Evolutionary conservation across 2,329 filamentous ascomycete genomes (phyloP).

Genomic region (Pestalotiopsis sp.): DNA sequence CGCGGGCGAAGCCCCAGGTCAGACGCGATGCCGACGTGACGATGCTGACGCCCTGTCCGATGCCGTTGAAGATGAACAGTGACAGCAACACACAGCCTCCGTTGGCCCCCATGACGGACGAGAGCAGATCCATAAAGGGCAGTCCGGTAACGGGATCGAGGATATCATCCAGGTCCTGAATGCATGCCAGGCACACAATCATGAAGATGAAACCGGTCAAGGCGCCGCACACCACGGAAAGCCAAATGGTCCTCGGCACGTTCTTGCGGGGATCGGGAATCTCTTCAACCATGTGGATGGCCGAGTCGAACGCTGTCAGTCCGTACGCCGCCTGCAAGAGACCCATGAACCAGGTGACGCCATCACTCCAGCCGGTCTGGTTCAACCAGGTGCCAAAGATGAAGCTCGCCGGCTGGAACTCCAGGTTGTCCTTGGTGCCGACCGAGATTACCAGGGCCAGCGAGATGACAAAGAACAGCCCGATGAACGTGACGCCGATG

Average conservation of each 20-base stretch:
- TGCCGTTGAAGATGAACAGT: constrained; percentile 58
- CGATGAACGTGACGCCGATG: constrained; percentile 54
- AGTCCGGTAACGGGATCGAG: constrained; percentile 39
- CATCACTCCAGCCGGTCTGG: constrained; percentile 54
- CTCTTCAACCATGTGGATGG: constrained; percentile 62
- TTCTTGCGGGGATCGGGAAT: constrained; percentile 54
- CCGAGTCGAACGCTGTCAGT: constrained; percentile 59
- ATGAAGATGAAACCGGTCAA: constrained; percentile 54
- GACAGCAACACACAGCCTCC: constrained; percentile 48
- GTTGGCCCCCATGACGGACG: constrained; percentile 39
- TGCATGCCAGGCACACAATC: constrained; percentile 53
- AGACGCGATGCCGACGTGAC: constrained; percentile 54
- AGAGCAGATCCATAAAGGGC: constrained; percentile 52
- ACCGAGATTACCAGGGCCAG: constrained; percentile 55
- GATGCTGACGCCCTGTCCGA: constrained; percentile 55
- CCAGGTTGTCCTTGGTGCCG: constrained; percentile 43
- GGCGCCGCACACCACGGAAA: constrained; percentile 52
- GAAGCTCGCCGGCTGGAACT: constrained; percentile 52
- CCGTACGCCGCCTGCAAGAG: constrained; percentile 60
- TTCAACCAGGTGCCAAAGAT: constrained; percentile 57
- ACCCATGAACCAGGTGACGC: constrained; percentile 60
- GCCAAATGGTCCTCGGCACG: constrained; percentile 53
- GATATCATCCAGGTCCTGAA: constrained; percentile 46
- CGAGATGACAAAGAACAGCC: constrained; percentile 53
- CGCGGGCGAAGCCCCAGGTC: constrained; percentile 58